These are phyloP conservation scores for Aspergillus jensenii DNA, from an alignment of 2,329 filamentous ascomycete species.

Conservation along the genomic window DNA sequence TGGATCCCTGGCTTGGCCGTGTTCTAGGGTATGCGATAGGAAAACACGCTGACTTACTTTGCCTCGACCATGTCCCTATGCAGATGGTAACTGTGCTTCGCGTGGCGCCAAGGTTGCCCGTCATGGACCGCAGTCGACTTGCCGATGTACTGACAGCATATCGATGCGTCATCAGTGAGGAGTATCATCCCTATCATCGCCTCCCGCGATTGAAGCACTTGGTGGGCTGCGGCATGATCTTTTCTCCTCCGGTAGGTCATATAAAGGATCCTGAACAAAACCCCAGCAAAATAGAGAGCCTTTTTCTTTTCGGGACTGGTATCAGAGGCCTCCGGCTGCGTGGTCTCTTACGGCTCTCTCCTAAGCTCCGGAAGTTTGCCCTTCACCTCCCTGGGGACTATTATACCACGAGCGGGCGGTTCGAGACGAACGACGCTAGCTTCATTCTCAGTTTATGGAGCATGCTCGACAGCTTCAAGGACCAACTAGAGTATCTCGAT, in stretches of 20 bases:
- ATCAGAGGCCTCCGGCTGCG: neutral
- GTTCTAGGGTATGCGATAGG: neutral
- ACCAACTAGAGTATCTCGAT: constrained; percentile 1
- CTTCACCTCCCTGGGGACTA: neutral
- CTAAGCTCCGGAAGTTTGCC: neutral
- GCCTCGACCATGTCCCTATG: neutral
- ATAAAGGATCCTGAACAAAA: neutral
- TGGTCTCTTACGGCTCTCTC: neutral
- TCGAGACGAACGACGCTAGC: neutral
- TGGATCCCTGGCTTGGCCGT: neutral
- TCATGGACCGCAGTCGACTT: no score
- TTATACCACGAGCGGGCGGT: neutral
- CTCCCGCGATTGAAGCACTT: neutral
- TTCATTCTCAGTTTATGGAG: neutral
- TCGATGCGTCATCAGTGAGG: neutral
- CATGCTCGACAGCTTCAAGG: neutral
- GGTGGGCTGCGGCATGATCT: neutral
- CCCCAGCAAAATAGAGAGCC: neutral
- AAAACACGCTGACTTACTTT: neutral
- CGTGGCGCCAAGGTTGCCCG: neutral
- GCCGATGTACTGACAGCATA: no score
- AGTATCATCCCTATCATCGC: neutral
- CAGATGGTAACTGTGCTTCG: neutral
- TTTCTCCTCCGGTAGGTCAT: neutral
- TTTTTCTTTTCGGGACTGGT: neutral